These are phyloP conservation scores for Combretum micranthum DNA, from an alignment of 345 rosid species.

Conservation along the genomic window DNA sequence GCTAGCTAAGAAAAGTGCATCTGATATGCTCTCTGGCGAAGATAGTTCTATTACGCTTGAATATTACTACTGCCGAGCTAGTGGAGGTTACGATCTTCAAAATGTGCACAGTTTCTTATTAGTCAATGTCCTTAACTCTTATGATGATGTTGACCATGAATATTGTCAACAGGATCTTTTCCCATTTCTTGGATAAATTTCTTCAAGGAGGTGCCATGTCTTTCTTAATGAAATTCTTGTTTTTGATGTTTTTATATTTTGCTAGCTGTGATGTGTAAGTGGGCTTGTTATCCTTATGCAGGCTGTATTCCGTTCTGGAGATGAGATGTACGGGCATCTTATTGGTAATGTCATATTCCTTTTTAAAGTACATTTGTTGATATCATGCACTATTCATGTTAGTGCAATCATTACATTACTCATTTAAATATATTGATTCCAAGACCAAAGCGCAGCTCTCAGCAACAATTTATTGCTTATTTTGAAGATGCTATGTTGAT, in stretches of 20 bases:
- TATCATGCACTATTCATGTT: background rate
- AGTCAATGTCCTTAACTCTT: background rate
- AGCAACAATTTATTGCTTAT: too few species aligned
- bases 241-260: background rate
- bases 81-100: constrained; percentile 40
- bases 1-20: constrained; percentile 45
- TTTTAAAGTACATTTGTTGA: background rate
- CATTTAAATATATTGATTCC: too few species aligned
- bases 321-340: constrained; percentile 53
- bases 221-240: constrained; percentile 5
- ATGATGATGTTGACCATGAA: background rate
- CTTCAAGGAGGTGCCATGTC: constrained; percentile 59
- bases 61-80: constrained; percentile 59
- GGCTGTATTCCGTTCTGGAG: constrained; percentile 51
- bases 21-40: constrained; percentile 35
- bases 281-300: constrained; percentile 15
- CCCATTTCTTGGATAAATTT: constrained; percentile 56
- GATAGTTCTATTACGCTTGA: constrained; percentile 31
- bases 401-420: background rate
- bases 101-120: background rate
- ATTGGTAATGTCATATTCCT: constrained; percentile 33
- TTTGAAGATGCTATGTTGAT: too few species aligned
- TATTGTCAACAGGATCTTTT: constrained; percentile 34
- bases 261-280: background rate
- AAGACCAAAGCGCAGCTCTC: too few species aligned